Percentiles rank a stretch among this genome's conserved stretches.
These are phyloP conservation scores for Nicotiana sylvestris DNA, from an alignment of 257 asterid genomes.

Conservation along the genomic window DNA sequence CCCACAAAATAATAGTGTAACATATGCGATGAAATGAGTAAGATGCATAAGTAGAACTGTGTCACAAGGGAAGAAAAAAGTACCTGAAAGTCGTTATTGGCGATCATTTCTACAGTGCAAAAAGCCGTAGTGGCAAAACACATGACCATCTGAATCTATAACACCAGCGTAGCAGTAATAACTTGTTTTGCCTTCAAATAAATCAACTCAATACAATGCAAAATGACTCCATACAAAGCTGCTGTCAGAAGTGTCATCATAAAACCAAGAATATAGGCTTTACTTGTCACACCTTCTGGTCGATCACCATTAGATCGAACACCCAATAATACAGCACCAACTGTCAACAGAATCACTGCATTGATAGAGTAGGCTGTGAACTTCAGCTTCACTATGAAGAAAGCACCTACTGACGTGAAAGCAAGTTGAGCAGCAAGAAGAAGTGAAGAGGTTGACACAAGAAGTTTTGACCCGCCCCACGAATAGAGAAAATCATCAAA, in stretches of 20 bases:
- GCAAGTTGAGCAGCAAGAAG: neutral
- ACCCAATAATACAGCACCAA: neutral
- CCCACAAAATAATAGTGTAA: too few species aligned
- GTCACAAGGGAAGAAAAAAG: too few species aligned
- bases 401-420: neutral
- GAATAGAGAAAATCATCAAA: neutral
- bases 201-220: constrained; percentile 24
- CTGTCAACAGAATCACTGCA: neutral
- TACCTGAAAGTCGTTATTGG: neutral
- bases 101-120: constrained; percentile 6
- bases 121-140: neutral
- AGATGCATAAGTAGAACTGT: too few species aligned
- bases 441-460: neutral
- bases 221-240: neutral
- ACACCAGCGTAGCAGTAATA: constrained; percentile 22
- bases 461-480: neutral
- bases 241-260: neutral
- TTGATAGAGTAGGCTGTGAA: neutral
- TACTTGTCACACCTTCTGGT: neutral
- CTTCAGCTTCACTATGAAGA: neutral
- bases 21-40: too few species aligned
- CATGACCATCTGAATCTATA: constrained; percentile 27
- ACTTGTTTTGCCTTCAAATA: constrained; percentile 18
- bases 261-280: neutral
- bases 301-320: neutral